Base-by-base conservation (phyloP, 768 basidiomycete genomes). In the Albatrellus ellisii region DNA sequence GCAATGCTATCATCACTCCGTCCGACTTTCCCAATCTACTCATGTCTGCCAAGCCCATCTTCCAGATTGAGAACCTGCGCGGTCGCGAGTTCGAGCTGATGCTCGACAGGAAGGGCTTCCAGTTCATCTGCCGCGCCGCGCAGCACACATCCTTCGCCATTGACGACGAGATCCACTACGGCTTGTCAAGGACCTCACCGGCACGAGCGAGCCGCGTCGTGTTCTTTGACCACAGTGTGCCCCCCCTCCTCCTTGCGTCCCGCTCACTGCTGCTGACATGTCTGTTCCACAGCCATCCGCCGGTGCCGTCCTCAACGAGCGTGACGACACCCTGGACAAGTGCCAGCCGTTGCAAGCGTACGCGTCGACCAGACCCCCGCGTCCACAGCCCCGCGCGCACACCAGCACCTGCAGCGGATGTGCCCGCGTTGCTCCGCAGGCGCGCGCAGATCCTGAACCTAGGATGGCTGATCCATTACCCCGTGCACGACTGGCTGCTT, bases 221-320 rank as follows among this genome's bases (percentile, higher is more conserved):
- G 12, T 39, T 78, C 12, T 81, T 80, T 48, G 76, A 79, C 49
- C 77, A 79, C 51, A 78, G 77, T 75, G 43, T 41, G 75, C n/a
- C n/a, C 18, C 12, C 21, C 17, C 12, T 17, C 50, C n/a, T 12
- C 27, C 41, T 10, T 39, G 39, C 35, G 14, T 43, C 21, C 31
- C 17, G 9, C 7, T 26, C 29, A 9, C 11, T 6, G 1, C 14
- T 21, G 18, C 17, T n/a, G n/a, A n/a, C n/a, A n/a, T n/a, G n/a
- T n/a, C n/a, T n/a, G n/a, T 36, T 36, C 21, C 42, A n/a, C 39
- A 71, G 70, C 69, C 0, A 59, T 69, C 35, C 66, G 69, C 28
- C 61, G 67, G n/a, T 62, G 55, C 22, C 55, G 60, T 28, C 65
- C 63, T n/a, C 1, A 64, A 55, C 7, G 53, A 64, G 41, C 14